Evolutionary conservation across 805 yeast species (phyloP), one percentile per base, ranked within the genome.

Genomic region (Hanseniaspora jakobsenii): DNA sequence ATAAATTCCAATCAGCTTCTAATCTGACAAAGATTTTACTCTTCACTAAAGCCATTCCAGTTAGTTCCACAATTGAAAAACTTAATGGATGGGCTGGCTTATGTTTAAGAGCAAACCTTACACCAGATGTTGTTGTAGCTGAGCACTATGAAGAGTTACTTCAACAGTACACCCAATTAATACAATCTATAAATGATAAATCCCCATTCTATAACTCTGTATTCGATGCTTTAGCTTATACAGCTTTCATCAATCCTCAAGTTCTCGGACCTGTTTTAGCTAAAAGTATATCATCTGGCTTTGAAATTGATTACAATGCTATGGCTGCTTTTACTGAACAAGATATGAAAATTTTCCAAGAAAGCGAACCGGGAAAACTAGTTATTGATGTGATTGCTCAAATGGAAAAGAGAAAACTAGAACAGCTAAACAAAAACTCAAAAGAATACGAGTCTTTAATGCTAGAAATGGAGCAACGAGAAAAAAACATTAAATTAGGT

Each of bases 401-500:
- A 24, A 59, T 82, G 38, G 71, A 69, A 29, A 55, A 56, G 22
- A 63, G 63, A 45, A 71, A 66, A 55, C 62, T 65, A 12, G 64
- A 66, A 26, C 61, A 62, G 27, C 65, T 63, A 4, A 74, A 75
- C 12, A 83, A 81, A 57, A 83, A 83, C 57, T 65, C 83, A 1
- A 86, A 78, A 56, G 95, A 86, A 54, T 84, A 84, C 53, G 94
- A 81, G 53, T 81, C 87, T 2, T 64, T 73, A 48, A 77, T 83
- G 58, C 89, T 97, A 97, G 98, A 91, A 57, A 86, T 79, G 52
- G 72, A 73, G 41, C 71, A 91, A 26, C 75, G 89, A 53, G 75
- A 76, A 50, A 89, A 85, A 55, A 66, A 86, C 29, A 77, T 80
- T 1, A 67, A 69, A 43, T 71, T 50, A 52, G 56, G n/a, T 55